phyloP scores from a whole-genome alignment of 345 rosid species.

The Aurinia saxatilis region DNA sequence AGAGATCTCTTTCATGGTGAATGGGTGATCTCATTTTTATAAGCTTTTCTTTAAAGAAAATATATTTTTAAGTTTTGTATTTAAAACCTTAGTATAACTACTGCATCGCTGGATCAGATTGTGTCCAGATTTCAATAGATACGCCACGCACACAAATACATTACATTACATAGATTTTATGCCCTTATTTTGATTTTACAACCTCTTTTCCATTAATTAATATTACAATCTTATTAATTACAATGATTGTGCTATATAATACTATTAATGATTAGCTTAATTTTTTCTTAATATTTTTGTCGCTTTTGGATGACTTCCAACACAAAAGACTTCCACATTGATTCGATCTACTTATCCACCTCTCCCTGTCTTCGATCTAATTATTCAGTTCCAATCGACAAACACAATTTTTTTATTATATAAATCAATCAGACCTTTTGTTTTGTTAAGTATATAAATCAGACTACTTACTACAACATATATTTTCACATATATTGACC shows the following conservation, averaged over 20 bases:
- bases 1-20: conserved; percentile 38
- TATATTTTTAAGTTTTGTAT: background rate
- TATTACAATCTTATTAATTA: conserved; percentile 4
- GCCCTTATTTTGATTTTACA: conserved; percentile 29
- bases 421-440: background rate
- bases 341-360: conserved; percentile 18
- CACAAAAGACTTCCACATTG: conserved; percentile 24
- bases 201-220: background rate
- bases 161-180: conserved; percentile 59
- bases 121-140: conserved; percentile 55
- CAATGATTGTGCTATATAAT: conserved; percentile 17
- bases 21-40: conserved; percentile 17
- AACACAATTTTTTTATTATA: background rate
- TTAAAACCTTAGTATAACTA: conserved; percentile 41
- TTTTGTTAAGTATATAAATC: background rate
- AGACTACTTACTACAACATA: too few species aligned
- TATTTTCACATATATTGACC: too few species aligned
- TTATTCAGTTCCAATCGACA: conserved; percentile 2
- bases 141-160: conserved; percentile 36
- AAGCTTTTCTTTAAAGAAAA: background rate
- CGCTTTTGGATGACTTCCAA: conserved; percentile 20
- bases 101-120: conserved; percentile 98
- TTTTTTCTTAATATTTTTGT: conserved; percentile 8
- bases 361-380: background rate
- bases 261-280: background rate